A percentile compares a stretch with the other conserved stretches of the same genome.
These are phyloP conservation scores for Trichocomaceae sp. DNA, from an alignment of 2,329 filamentous ascomycete species.

Conservation along the genomic window DNA sequence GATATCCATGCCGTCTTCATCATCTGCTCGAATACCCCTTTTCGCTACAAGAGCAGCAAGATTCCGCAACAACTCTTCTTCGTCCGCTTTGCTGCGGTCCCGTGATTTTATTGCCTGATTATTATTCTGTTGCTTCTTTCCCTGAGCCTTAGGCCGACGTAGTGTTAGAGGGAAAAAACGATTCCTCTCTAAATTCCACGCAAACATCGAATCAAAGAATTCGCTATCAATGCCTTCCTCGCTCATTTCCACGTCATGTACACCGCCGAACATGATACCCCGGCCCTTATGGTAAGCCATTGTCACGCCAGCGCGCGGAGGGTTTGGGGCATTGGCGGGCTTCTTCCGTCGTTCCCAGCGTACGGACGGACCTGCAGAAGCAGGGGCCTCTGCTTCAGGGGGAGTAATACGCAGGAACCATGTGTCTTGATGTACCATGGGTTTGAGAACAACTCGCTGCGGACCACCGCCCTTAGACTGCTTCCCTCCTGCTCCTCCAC, in stretches of 20 bases:
- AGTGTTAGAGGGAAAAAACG: constrained; percentile 81
- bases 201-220: constrained; percentile 87
- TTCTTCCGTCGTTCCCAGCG: constrained; percentile 92
- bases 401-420: constrained; percentile 82
- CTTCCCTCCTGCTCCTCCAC: constrained; percentile 51
- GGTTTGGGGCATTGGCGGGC: constrained; percentile 80
- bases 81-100: constrained; percentile 73
- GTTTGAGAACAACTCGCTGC: constrained; percentile 68
- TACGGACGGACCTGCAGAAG: constrained; percentile 62
- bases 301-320: constrained; percentile 76
- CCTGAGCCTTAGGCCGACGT: constrained; percentile 63
- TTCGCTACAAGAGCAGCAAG: constrained; percentile 78
- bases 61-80: constrained; percentile 82
- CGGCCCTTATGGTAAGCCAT: constrained; percentile 93
- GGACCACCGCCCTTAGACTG: constrained; percentile 40
- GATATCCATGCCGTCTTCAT: constrained; percentile 36
- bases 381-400: constrained; percentile 59
- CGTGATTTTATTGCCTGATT: constrained; percentile 46
- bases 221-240: constrained; percentile 96
- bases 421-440: constrained; percentile 88
- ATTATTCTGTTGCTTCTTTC: constrained; percentile 50
- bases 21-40: constrained; percentile 51
- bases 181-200: constrained; percentile 94
- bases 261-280: constrained; percentile 88
- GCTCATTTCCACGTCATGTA: constrained; percentile 84